phyloP scores from a whole-genome alignment of 1,139 yeast genomes.

The Zhuliangozyma parablackwelliae region DNA sequence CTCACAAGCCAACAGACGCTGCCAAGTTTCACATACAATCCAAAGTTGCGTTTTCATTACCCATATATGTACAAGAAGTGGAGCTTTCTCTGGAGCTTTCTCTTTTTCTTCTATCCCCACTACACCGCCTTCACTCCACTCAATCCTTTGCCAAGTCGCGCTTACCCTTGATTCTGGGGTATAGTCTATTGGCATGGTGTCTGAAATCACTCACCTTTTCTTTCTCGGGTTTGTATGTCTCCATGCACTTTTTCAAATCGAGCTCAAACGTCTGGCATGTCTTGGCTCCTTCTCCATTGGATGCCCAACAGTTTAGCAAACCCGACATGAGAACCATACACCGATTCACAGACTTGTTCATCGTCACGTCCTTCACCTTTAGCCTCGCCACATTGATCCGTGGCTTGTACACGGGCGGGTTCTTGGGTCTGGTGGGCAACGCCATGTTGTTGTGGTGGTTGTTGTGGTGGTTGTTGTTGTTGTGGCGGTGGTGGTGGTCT shows the following conservation, averaged over 20 bases:
- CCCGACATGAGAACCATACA: conserved; percentile 83
- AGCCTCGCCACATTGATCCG: too few relatives aligned
- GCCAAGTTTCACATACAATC: too few relatives aligned
- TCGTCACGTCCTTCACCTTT: conserved; percentile 62
- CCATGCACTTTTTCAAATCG: conserved; percentile 46
- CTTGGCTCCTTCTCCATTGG: conserved; percentile 79
- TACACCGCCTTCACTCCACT: too few relatives aligned
- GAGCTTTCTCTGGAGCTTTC: too few relatives aligned
- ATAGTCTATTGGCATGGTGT: conserved; percentile 79
- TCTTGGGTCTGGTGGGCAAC: conserved; percentile 12
- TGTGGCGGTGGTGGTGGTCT: too few relatives aligned
- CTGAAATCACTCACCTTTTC: conserved; percentile 55
- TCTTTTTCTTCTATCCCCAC: too few relatives aligned
- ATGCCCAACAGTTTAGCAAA: conserved; percentile 92
- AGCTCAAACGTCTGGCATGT: conserved; percentile 61
- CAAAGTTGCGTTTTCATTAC: too few relatives aligned
- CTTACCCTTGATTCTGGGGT: conserved; percentile 72
- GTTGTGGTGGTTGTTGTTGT: too few relatives aligned
- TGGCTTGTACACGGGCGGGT: conserved; percentile 39
- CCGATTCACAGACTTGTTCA: conserved; percentile 57
- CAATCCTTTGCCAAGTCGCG: too few relatives aligned
- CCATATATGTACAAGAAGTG: too few relatives aligned
- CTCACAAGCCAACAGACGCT: too few relatives aligned
- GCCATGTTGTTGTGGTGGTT: too few relatives aligned
- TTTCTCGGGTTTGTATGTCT: conserved; percentile 42